Evolutionary conservation across 202 grass and related monocot genomes (phyloP).

Genomic region (Schoenoplectus triqueter): DNA sequence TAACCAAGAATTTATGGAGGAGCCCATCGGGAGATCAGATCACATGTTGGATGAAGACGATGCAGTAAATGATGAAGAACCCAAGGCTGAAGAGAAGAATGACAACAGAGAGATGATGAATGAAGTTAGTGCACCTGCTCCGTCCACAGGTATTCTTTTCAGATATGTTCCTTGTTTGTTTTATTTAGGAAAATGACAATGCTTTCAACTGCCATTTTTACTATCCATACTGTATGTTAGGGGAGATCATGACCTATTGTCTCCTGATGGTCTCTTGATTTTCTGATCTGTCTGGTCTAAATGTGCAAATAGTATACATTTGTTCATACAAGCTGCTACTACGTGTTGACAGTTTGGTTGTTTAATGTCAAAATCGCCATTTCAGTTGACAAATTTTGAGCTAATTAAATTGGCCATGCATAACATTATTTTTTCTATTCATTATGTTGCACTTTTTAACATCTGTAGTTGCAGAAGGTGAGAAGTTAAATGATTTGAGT

Average conservation of each 20-base stretch:
- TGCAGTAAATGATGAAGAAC: slow-evolving; percentile 77
- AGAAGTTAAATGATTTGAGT: slow-evolving; percentile 67
- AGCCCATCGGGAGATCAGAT: slow-evolving; percentile 56
- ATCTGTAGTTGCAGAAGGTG: slow-evolving; percentile 16
- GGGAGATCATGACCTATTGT: not conserved
- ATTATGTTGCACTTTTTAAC: slow-evolving; percentile 2
- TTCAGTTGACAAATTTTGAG: not conserved
- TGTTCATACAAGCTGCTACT: not conserved
- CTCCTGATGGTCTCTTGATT: not conserved
- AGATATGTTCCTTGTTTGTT: slow-evolving; percentile 27
- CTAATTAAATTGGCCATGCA: not conserved
- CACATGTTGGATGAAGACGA: slow-evolving; percentile 76
- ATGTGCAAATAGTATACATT: slow-evolving; percentile 22
- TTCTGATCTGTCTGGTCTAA: too few relatives aligned
- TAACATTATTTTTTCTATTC: not conserved
- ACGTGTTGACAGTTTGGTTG: not conserved
- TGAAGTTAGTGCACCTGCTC: slow-evolving; percentile 52
- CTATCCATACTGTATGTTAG: not conserved
- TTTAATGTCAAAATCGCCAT: not conserved
- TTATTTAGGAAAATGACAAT: not conserved
- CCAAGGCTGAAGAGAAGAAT: slow-evolving; percentile 62
- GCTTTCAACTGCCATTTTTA: not conserved
- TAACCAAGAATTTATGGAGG: slow-evolving; percentile 98
- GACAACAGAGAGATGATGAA: slow-evolving; percentile 52
- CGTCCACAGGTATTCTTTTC: slow-evolving; percentile 20